Base-by-base conservation (phyloP, 2,329 filamentous ascomycete species). In the Aspergillaceae sp. region DNA sequence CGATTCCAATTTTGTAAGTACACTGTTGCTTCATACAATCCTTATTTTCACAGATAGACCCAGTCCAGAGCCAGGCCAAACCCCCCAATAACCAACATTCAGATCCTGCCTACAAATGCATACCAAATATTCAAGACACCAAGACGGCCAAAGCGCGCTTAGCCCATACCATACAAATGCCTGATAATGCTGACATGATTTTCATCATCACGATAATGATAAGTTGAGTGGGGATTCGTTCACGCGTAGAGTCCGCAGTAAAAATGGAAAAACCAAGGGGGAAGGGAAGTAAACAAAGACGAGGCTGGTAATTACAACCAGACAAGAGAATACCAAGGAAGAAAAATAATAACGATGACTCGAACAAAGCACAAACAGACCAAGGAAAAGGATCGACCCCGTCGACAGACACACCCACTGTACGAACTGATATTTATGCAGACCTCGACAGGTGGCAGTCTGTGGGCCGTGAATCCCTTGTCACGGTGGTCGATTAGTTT, bases 401-500 rank as follows among this genome's bases (percentile, higher is more conserved):
- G n/a, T 41, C 29, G 29, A 30, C 40, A 41, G 40, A 30, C n/a
- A 9, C 8, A 32, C 8, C 30, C 30, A 32, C 30, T 19, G 19
- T 19, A 19, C 19, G 19, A 19, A 19, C 19, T 19, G 19, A 19
- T 19, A 19, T 19, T 19, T 19, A 19, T 19, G 19, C 19, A 19
- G 19, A 19, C 19, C 19, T 19, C 19, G 19, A 19, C 19, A 19
- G 19, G 19, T 19, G 34, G 26, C n/a, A 5, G 8, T 29, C 29
- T 42, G 29, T 19, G 28, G 8, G 32, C 27, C 32, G 27, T 19
- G 43, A 30, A n/a, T 30, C 29, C 36, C 33, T 45, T 47, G 48
- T 64, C 60, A 67, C 43, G 63, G 56, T 30, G 64, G 63, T 44
- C 59, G 56, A 48, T 49, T 59, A 40, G 57, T 53, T 36, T 56